Evolutionary conservation across 148 eudicot genomes (phyloP).

Genomic region (Dianthus caryophyllus): DNA sequence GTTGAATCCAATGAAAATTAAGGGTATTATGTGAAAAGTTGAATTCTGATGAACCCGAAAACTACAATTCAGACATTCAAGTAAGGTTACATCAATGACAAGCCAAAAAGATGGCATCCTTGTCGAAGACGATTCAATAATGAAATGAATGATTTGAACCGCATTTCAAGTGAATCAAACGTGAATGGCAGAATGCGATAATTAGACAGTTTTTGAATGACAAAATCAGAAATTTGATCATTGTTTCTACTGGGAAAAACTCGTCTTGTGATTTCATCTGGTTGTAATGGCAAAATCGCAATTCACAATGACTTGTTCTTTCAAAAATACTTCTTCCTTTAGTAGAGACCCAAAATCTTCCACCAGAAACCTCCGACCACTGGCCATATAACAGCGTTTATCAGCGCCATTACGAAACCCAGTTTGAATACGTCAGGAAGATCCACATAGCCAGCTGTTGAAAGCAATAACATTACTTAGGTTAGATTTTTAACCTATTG

Average conservation of each 20-base stretch:
- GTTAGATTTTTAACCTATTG: background rate
- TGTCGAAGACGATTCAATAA: background rate
- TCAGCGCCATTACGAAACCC: slow-evolving; percentile 64
- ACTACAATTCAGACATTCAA: background rate
- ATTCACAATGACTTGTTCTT: slow-evolving; percentile 7
- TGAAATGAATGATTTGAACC: background rate
- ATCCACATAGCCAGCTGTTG: slow-evolving; percentile 89
- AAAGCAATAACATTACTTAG: background rate
- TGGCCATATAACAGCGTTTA: slow-evolving; percentile 67
- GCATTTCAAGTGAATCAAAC: slow-evolving; percentile 3
- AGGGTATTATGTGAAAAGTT: too few species aligned
- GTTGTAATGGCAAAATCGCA: slow-evolving; percentile 5
- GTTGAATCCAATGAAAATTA: too few species aligned
- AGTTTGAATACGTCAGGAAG: slow-evolving; percentile 79
- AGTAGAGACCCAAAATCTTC: slow-evolving; percentile 87
- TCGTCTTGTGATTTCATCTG: slow-evolving; percentile 11
- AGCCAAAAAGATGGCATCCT: background rate
- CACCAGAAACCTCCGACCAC: slow-evolving; percentile 82
- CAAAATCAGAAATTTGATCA: slow-evolving; percentile 7
- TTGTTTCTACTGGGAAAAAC: background rate
- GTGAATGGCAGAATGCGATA: slow-evolving; percentile 3
- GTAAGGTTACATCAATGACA: background rate
- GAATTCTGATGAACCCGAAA: background rate
- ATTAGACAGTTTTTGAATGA: slow-evolving; percentile 9
- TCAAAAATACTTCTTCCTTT: slow-evolving; percentile 18